Conservation (phyloP, 2,329 filamentous ascomycete species). For the Alternaria angustiovoidea region DNA sequence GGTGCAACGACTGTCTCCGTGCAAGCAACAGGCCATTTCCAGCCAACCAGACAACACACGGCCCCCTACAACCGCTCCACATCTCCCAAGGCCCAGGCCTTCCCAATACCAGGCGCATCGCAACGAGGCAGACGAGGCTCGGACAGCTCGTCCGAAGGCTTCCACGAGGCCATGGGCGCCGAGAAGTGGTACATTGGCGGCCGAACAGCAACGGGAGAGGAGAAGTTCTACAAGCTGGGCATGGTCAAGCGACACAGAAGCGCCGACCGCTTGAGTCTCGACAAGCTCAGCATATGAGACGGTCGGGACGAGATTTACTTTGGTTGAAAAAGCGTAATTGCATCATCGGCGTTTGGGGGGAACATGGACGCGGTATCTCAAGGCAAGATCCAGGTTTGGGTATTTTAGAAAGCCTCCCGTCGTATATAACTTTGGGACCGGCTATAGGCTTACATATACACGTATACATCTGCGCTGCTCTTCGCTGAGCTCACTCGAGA, state of each 20-base stretch:
- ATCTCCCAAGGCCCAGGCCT: slow-evolving; percentile 47
- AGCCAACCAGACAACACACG: slow-evolving; percentile 53
- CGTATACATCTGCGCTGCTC: slow-evolving; percentile 22
- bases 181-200: slow-evolving; percentile 87
- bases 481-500: slow-evolving; percentile 13
- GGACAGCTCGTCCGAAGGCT: slow-evolving; percentile 78
- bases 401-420: slow-evolving; percentile 16
- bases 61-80: slow-evolving; percentile 50
- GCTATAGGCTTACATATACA: slow-evolving; percentile 7
- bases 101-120: slow-evolving; percentile 46
- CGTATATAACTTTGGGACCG: slow-evolving; percentile 6
- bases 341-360: slow-evolving; percentile 43
- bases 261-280: slow-evolving; percentile 76
- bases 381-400: neutral
- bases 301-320: neutral
- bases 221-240: slow-evolving; percentile 81
- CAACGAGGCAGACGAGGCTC: slow-evolving; percentile 67
- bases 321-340: slow-evolving; percentile 22
- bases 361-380: slow-evolving; percentile 18
- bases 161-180: slow-evolving; percentile 73
- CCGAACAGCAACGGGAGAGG: slow-evolving; percentile 77
- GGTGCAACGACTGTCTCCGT: slow-evolving; percentile 51
- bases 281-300: slow-evolving; percentile 74
- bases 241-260: slow-evolving; percentile 77
- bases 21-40: slow-evolving; percentile 50